phyloP scores from a whole-genome alignment of 108 stramenopile species.

The Parietichytrium sp. region DNA sequence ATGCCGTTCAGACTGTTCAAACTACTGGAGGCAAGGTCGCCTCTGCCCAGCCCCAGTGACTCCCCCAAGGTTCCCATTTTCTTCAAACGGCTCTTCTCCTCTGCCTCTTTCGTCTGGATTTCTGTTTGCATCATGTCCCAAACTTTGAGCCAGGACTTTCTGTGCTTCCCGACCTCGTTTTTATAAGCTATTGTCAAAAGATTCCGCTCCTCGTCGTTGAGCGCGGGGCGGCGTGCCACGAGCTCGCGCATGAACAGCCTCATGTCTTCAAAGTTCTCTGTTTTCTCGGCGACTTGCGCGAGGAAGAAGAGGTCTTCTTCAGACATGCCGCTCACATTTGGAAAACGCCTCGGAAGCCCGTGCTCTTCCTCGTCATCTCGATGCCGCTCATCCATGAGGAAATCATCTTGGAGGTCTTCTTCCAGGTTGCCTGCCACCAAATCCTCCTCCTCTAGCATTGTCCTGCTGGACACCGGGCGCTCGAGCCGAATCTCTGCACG shows the following conservation, averaged over 20 bases:
- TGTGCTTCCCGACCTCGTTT: background rate
- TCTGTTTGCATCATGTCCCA: background rate
- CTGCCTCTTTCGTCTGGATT: background rate
- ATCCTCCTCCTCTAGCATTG: no score
- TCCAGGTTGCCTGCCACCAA: no score
- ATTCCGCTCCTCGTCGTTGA: constrained; percentile 9
- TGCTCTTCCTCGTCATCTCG: no score
- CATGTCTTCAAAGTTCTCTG: constrained; percentile 35
- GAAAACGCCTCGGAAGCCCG: no score
- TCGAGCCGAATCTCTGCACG: no score
- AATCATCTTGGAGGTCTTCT: no score
- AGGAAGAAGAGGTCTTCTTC: background rate
- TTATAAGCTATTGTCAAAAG: constrained; percentile 6
- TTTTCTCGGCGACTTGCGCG: background rate
- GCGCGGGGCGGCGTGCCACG: background rate
- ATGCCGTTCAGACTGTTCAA: constrained; percentile 31
- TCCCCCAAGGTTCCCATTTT: background rate
- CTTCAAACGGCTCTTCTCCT: background rate
- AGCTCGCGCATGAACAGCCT: background rate
- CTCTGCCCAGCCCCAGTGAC: background rate
- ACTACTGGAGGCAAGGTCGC: background rate
- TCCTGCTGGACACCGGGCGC: no score
- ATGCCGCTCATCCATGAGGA: no score
- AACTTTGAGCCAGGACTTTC: background rate
- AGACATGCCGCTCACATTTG: no score